phyloP scores from a whole-genome alignment of 2,329 filamentous ascomycete species.

The Parastagonospora avenae region DNA sequence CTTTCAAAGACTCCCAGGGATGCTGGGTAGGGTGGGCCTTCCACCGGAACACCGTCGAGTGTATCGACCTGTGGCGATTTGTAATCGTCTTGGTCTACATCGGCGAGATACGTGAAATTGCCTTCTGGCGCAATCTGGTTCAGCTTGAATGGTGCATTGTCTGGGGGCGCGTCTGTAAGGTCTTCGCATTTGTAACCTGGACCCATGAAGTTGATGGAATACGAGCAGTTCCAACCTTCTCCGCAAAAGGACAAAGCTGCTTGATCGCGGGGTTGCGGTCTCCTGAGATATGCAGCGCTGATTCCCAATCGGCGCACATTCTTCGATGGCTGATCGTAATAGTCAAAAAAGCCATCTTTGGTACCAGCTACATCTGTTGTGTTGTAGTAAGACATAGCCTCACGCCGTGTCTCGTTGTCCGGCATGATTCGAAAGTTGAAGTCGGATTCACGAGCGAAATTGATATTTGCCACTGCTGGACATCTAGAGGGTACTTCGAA shows the following conservation, averaged over 20 bases:
- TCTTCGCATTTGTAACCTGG: constrained; percentile 47
- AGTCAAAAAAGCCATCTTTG: constrained; percentile 38
- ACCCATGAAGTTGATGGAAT: constrained; percentile 39
- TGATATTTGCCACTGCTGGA: constrained; percentile 31
- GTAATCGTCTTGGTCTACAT: constrained; percentile 41
- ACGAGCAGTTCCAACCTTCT: constrained; percentile 45
- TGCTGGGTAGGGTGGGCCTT: constrained; percentile 30
- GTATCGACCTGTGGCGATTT: constrained; percentile 32
- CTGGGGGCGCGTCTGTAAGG: constrained; percentile 14
- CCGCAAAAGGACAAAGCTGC: constrained; percentile 37
- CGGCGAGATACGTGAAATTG: constrained; percentile 35
- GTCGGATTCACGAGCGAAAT: constrained; percentile 38
- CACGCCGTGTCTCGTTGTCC: constrained; percentile 21
- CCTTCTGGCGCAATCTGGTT: constrained; percentile 39
- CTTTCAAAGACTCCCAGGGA: constrained; percentile 39
- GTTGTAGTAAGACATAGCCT: constrained; percentile 40
- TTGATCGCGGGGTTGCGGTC: constrained; percentile 29
- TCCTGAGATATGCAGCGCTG: constrained; percentile 40
- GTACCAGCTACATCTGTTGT: constrained; percentile 36
- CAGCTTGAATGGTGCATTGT: constrained; percentile 35
- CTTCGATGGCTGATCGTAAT: constrained; percentile 46
- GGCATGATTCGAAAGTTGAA: constrained; percentile 38
- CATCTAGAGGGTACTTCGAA: constrained; percentile 23
- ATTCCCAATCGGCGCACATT: constrained; percentile 37
- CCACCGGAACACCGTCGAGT: constrained; percentile 24